Conservation (phyloP, 1,284 basidiomycete species). For the Microbotryum saponariae region DNA sequence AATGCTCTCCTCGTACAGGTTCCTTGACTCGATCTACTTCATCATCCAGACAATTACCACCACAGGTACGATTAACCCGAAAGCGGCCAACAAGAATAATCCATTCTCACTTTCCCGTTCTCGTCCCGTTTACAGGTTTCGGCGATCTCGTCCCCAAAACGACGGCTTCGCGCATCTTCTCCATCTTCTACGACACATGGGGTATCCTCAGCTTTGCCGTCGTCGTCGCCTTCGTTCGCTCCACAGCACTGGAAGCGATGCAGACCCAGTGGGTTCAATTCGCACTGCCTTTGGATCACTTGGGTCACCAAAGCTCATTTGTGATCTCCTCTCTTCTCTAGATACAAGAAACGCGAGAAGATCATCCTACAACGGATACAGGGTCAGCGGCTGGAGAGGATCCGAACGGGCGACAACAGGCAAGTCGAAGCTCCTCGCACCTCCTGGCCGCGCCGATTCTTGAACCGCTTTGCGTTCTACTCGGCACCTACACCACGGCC, state of each 20-base stretch:
- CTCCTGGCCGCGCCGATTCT: background rate
- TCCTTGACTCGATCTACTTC: constrained; percentile 21
- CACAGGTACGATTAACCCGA: constrained; percentile 42
- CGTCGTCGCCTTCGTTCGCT: constrained; percentile 58
- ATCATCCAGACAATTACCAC: constrained; percentile 13
- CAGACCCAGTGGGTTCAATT: constrained; percentile 23
- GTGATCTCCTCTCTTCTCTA: background rate
- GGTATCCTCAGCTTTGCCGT: constrained; percentile 47
- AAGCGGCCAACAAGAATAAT: constrained; percentile 49
- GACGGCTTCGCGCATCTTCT: constrained; percentile 47
- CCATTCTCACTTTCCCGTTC: no score
- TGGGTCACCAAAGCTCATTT: constrained; percentile 1
- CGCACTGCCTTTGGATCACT: background rate
- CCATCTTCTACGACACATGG: constrained; percentile 42
- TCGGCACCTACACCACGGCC: background rate
- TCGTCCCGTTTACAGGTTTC: constrained; percentile 54
- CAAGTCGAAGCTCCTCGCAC: background rate
- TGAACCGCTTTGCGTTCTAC: background rate
- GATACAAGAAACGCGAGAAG: background rate
- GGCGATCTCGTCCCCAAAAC: constrained; percentile 60
- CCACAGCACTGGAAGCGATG: constrained; percentile 57
- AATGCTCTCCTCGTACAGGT: constrained; percentile 44
- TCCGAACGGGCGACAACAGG: background rate
- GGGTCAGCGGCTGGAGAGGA: no score
- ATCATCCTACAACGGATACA: background rate